Base-by-base conservation (phyloP, 805 yeast species). In the Barnettozyma siamensis region DNA sequence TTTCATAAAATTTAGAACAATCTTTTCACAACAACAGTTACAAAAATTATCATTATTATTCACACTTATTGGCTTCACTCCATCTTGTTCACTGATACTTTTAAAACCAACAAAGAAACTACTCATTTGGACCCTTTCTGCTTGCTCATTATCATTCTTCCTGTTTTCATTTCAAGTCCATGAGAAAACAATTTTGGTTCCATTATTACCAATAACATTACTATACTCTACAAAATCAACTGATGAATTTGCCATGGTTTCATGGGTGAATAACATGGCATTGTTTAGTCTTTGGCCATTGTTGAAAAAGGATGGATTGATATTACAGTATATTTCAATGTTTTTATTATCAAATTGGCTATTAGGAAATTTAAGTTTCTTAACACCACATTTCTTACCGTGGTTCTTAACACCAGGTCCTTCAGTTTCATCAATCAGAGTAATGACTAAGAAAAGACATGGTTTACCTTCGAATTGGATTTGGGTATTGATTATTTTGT, bases 131-230 rank as follows among this genome's bases (percentile, higher is more conserved):
- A 87, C 89, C 1, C 73, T 93, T 38, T 77, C 88, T 1, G 80
- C 87, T 0, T 79, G 91, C 43, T 79, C 99, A 0, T 74, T 93
- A 80, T 82, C 94, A 0, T 93, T 93, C 57, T 93, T 72, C 60
- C 67, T 93, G 40, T 93, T 93, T 59, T 83, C 95, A 26, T 93
- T 88, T 68, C 98, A 91, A 60, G 98, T 93, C 5, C 99, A 93
- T 59, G 98, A 93, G 63, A 93, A 93, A 64, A 76, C 93, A 0
- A 89, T 93, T 13, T 65, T 93, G 44, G 74, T 93, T 3, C 98
- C 99, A 1, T 69, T 93, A 49, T 58, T 93, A 52, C 98, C 98
- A 5, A 76, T 88, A 10, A 78, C 93, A 0, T 65, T 93, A 41
- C 63, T 89, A 7, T 66, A 65, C 46, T 63, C 69, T 3, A 66